These are phyloP conservation scores for Tothia fuscella DNA, from an alignment of 2,329 filamentous ascomycete genomes.

Conservation along the genomic window DNA sequence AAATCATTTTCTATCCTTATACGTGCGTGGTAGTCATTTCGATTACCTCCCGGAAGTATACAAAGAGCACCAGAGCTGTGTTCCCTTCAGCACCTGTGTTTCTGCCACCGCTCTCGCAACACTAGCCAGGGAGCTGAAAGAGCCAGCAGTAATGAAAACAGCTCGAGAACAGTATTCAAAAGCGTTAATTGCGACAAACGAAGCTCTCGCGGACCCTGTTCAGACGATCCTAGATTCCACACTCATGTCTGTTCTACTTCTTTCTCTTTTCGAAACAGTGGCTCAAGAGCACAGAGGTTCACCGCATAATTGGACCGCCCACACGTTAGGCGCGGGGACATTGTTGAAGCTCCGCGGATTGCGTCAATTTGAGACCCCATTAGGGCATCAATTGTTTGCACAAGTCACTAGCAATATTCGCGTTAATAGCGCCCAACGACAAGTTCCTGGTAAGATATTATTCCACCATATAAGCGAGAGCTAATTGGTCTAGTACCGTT, in stretches of 20 bases:
- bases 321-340: not conserved
- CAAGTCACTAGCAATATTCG: not conserved
- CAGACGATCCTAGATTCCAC: not conserved
- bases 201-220: not conserved
- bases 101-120: not conserved
- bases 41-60: constrained; percentile 14
- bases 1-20: constrained; percentile 10
- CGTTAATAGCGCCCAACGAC: constrained; percentile 1
- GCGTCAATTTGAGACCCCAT: not conserved
- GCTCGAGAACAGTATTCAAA: not conserved
- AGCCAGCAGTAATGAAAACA: not conserved
- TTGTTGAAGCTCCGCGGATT: not conserved
- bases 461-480: no score
- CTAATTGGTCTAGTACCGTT: constrained; percentile 6
- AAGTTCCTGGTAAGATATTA: no score
- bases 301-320: not conserved
- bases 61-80: not conserved
- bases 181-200: not conserved
- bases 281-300: not conserved
- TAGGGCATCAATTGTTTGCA: not conserved
- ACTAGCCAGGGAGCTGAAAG: not conserved
- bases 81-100: not conserved
- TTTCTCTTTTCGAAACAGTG: not conserved
- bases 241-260: not conserved
- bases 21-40: constrained; percentile 16